Conservation (phyloP, 371 early-diverging fungal species). For the Lichtheimia ornata region DNA sequence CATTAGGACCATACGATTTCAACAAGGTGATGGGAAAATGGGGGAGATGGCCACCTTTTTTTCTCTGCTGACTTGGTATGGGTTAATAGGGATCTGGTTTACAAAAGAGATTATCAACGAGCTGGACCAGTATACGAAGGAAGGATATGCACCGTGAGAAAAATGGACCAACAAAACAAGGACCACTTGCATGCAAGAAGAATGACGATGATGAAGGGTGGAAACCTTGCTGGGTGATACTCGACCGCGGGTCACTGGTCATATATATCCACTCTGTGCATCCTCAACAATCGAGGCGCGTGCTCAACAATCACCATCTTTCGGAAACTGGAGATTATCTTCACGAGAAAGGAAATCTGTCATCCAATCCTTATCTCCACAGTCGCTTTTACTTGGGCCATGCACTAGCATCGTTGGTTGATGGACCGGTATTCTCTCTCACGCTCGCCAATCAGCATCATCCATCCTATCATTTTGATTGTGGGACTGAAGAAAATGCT, state of each 20-base stretch:
- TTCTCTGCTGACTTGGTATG: no score
- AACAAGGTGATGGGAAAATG: no score
- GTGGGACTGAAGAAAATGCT: conserved; percentile 23
- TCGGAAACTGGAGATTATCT: conserved; percentile 15
- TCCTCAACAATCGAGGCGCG: not conserved
- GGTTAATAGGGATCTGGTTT: no score
- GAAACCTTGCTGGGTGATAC: conserved; percentile 29
- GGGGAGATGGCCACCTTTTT: no score
- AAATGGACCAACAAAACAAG: conserved; percentile 27
- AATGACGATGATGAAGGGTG: conserved; percentile 12
- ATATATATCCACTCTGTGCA: conserved; percentile 18
- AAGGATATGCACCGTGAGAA: conserved; percentile 18
- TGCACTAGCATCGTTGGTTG: conserved; percentile 9
- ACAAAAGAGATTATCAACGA: not conserved
- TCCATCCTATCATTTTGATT: conserved; percentile 21
- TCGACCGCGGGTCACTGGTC: conserved; percentile 24
- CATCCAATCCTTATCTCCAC: conserved; percentile 11
- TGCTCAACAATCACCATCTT: not conserved
- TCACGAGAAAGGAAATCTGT: conserved; percentile 16
- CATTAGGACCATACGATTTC: no score
- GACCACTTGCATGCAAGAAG: conserved; percentile 20
- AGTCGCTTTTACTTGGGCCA: conserved; percentile 15
- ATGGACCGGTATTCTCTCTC: conserved; percentile 19
- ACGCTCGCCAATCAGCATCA: conserved; percentile 16
- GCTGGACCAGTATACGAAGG: conserved; percentile 20